Percentiles rank a stretch among this genome's conserved stretches.
These are phyloP conservation scores for Ceratocystis smalleyi DNA, from an alignment of 2,329 filamentous ascomycete species.

Conservation along the genomic window DNA sequence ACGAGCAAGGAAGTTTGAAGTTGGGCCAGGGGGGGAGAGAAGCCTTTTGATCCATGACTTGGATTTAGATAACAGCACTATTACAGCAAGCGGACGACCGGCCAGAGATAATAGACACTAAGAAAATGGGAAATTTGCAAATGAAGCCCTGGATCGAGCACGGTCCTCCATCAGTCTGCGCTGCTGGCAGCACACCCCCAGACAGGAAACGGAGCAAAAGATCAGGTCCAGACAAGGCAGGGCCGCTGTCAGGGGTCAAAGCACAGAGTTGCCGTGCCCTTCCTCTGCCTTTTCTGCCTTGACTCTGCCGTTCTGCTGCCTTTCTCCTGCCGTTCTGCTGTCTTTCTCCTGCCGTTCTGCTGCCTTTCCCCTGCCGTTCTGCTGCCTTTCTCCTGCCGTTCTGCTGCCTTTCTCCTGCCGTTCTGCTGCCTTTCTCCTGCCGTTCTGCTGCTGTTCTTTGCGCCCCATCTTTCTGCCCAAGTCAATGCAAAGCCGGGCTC, in stretches of 20 bases:
- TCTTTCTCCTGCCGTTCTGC: too few relatives aligned
- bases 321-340: too few relatives aligned
- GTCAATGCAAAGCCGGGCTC: background rate
- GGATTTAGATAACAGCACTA: background rate
- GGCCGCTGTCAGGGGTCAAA: slow-evolving; percentile 2
- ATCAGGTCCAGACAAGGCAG: background rate
- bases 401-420: too few relatives aligned
- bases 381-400: background rate
- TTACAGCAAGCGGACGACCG: background rate
- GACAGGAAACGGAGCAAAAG: background rate
- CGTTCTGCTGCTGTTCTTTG: background rate
- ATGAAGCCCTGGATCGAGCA: background rate
- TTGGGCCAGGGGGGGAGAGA: background rate
- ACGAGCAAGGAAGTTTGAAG: background rate
- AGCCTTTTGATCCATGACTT: slow-evolving; percentile 1
- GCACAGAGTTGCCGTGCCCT: background rate
- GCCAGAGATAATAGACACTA: background rate
- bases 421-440: too few relatives aligned
- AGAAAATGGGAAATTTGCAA: background rate
- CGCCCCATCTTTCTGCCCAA: background rate
- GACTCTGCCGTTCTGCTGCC: background rate
- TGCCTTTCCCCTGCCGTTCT: too few relatives aligned
- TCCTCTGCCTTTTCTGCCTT: background rate
- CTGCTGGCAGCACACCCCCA: background rate
- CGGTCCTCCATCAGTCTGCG: background rate